A percentile compares a stretch with the other conserved stretches of the same genome.
Evolutionary conservation across 345 rosid species (phyloP).

Genomic region (Adansonia digitata): DNA sequence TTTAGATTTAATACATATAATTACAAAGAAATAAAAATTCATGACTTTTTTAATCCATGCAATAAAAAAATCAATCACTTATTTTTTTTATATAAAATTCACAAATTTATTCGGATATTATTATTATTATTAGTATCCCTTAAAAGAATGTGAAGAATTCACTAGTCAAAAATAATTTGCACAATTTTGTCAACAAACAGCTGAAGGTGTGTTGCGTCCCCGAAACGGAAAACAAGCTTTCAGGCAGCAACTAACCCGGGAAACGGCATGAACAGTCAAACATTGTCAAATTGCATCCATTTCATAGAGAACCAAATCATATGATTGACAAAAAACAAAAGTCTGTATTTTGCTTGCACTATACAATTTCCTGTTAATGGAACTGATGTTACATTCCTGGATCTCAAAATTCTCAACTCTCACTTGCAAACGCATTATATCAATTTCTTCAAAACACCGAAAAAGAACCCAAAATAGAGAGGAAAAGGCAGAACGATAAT

Average conservation of each 20-base stretch:
- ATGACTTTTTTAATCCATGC: no score
- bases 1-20: no score
- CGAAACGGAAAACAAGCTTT: not conserved
- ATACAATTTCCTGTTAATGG: conserved; percentile 25
- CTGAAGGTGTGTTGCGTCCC: not conserved
- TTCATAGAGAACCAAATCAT: conserved; percentile 1
- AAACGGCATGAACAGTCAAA: not conserved
- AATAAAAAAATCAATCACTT: no score
- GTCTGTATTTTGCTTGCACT: conserved; percentile 2
- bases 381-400: conserved; percentile 17
- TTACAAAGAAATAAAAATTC: no score
- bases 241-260: not conserved
- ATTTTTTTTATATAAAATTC: no score
- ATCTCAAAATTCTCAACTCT: conserved; percentile 21
- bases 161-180: no score
- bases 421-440: not conserved
- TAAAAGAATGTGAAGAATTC: no score
- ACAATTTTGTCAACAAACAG: not conserved
- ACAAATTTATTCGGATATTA: no score
- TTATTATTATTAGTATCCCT: no score
- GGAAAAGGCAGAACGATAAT: conserved; percentile 3
- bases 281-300: not conserved
- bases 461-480: conserved; percentile 11
- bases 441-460: conserved; percentile 1
- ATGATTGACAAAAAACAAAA: not conserved